Conservation (phyloP, 257 asterid species). For the Leonotis leonurus region DNA sequence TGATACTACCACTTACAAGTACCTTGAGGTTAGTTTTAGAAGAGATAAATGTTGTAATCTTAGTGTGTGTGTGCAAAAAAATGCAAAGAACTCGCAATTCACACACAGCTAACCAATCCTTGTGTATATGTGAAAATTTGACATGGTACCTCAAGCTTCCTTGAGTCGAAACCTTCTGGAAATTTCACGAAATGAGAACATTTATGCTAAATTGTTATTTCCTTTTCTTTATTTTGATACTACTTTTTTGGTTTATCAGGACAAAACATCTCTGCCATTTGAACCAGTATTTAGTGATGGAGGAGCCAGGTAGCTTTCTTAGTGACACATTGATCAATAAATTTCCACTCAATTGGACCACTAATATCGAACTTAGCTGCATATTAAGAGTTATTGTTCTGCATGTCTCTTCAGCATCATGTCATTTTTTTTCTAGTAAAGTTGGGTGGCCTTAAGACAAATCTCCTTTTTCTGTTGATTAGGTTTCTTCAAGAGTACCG, state of each 20-base stretch:
- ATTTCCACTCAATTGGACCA: background rate
- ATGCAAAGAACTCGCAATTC: background rate
- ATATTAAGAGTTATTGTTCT: background rate
- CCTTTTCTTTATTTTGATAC: background rate
- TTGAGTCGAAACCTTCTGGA: background rate
- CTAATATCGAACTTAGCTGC: background rate
- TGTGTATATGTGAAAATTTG: background rate
- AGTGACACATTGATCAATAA: background rate
- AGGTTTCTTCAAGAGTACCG: conserved; percentile 81
- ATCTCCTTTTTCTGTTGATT: background rate
- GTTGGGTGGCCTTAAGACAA: background rate
- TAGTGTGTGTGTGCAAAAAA: background rate
- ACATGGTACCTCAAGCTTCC: background rate
- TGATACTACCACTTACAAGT: conserved; percentile 77
- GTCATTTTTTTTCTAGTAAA: background rate
- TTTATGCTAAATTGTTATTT: background rate
- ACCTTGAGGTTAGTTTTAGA: conserved; percentile 63
- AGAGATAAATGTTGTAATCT: background rate
- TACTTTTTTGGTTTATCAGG: conserved; percentile 43
- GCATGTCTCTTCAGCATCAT: background rate
- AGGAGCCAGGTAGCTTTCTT: conserved; percentile 66
- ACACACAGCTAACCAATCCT: no score
- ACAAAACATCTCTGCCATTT: conserved; percentile 73
- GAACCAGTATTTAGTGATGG: conserved; percentile 86
- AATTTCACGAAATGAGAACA: background rate